Conservation (phyloP, 176 grass and related monocot genomes). For the Dactylis glomerata region DNA sequence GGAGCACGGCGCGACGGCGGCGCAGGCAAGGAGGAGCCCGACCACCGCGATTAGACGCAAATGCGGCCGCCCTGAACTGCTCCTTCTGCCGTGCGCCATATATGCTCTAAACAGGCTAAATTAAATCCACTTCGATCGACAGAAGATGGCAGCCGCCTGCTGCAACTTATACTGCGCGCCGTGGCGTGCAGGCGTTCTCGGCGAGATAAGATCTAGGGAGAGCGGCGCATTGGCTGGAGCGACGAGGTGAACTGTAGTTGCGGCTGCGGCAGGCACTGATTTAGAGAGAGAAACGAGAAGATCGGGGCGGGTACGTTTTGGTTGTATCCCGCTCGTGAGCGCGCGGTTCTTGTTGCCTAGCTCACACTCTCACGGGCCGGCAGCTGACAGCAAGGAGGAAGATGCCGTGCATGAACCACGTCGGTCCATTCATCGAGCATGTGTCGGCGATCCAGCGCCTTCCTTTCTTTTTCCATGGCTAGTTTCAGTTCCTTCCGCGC, state of each 20-base stretch:
- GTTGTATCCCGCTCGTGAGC: conserved; percentile 41
- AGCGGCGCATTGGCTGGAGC: conserved; percentile 12
- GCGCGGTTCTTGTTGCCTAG: conserved; percentile 18
- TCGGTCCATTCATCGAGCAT: neutral
- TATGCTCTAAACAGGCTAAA: neutral
- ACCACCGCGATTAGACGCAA: neutral
- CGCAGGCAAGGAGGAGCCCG: neutral
- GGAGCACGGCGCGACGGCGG: conserved; percentile 31
- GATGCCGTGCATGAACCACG: conserved; percentile 33
- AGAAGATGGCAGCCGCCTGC: neutral
- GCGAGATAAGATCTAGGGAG: conserved; percentile 5
- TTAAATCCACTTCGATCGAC: neutral
- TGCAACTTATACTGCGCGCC: conserved; percentile 4
- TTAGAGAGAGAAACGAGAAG: neutral
- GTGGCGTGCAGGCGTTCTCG: neutral
- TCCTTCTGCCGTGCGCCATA: conserved; percentile 11
- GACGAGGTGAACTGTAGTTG: conserved; percentile 6
- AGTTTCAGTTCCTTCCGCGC: neutral
- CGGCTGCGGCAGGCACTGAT: neutral
- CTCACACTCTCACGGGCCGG: conserved; percentile 19
- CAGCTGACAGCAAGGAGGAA: conserved; percentile 10
- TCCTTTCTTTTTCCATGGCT: neutral
- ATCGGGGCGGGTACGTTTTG: conserved; percentile 14
- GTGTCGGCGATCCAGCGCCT: neutral
- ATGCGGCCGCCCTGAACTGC: neutral